Conservation (phyloP, 2,329 filamentous ascomycete genomes). For the Fusarium incarnatum region DNA sequence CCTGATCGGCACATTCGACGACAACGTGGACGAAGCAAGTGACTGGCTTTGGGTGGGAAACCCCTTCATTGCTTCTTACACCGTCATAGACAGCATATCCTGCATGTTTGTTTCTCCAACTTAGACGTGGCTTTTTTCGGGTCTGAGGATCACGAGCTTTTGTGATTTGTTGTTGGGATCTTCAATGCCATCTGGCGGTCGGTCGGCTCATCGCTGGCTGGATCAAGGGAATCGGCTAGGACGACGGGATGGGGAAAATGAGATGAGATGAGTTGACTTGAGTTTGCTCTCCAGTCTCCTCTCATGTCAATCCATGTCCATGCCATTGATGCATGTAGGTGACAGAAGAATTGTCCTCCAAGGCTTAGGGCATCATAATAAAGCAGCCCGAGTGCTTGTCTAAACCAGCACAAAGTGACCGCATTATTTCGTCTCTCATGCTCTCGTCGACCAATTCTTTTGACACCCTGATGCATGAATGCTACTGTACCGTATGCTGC, state of each 20-base stretch:
- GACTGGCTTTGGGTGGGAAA: slow-evolving; percentile 1
- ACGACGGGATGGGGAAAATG: slow-evolving; percentile 18
- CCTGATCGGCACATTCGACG: slow-evolving; percentile 42
- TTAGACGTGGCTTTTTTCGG: slow-evolving; percentile 24
- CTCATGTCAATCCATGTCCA: background rate
- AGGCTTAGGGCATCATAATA: background rate
- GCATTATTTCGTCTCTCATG: background rate
- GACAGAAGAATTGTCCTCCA: background rate
- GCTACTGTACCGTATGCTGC: background rate
- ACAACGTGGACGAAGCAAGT: background rate
- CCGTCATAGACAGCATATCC: slow-evolving; percentile 25
- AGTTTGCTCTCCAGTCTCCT: background rate
- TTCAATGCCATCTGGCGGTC: slow-evolving; percentile 13
- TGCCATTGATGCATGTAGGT: background rate
- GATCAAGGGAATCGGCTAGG: slow-evolving; percentile 34
- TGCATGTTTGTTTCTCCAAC: slow-evolving; percentile 26
- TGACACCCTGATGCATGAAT: background rate
- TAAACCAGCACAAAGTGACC: background rate
- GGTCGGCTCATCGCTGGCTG: slow-evolving; percentile 34
- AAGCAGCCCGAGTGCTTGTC: background rate
- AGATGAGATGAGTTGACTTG: slow-evolving; percentile 9
- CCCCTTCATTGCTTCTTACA: slow-evolving; percentile 20
- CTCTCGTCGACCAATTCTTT: background rate
- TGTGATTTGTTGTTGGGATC: slow-evolving; percentile 1
- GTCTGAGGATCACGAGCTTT: slow-evolving; percentile 3